phyloP scores from a whole-genome alignment of 2,329 filamentous ascomycete genomes.

The Neonectria sp. region DNA sequence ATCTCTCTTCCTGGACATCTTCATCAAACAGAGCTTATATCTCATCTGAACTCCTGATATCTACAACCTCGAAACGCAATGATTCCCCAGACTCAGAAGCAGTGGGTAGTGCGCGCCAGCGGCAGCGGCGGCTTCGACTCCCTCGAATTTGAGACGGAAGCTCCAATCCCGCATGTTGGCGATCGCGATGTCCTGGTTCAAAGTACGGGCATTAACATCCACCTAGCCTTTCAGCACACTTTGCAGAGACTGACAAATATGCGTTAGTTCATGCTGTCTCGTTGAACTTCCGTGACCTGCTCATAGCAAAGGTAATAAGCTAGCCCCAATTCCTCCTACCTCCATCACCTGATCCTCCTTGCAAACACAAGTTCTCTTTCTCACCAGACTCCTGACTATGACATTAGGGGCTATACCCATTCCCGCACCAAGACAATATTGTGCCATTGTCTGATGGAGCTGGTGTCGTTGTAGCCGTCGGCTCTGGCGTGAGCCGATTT shows the following conservation, averaged over 20 bases:
- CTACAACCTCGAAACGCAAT: too few species aligned
- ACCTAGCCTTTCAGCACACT: neutral
- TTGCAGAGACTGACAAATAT: neutral
- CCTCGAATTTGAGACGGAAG: neutral
- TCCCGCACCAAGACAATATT: neutral
- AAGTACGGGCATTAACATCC: neutral
- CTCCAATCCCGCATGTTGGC: neutral
- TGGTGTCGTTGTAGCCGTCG: neutral
- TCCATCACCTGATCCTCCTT: too few species aligned
- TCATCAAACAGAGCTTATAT: too few species aligned
- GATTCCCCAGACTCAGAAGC: neutral
- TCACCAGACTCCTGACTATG: too few species aligned
- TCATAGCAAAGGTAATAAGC: neutral
- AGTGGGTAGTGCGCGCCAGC: neutral
- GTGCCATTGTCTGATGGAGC: slow-evolving; percentile 22
- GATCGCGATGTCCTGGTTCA: neutral
- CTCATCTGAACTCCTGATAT: too few species aligned
- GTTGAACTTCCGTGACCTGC: neutral
- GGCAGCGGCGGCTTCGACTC: neutral
- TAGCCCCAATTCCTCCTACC: too few species aligned
- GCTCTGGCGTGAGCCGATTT: slow-evolving; percentile 2
- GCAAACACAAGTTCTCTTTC: too few species aligned
- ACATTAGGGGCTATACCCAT: slow-evolving; percentile 17
- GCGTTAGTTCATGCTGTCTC: neutral
- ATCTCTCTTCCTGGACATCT: too few species aligned